Percentiles rank a stretch among this genome's conserved stretches.
These are phyloP conservation scores for Flaveria robusta DNA, from an alignment of 129 eudicot genomes.

Conservation along the genomic window DNA sequence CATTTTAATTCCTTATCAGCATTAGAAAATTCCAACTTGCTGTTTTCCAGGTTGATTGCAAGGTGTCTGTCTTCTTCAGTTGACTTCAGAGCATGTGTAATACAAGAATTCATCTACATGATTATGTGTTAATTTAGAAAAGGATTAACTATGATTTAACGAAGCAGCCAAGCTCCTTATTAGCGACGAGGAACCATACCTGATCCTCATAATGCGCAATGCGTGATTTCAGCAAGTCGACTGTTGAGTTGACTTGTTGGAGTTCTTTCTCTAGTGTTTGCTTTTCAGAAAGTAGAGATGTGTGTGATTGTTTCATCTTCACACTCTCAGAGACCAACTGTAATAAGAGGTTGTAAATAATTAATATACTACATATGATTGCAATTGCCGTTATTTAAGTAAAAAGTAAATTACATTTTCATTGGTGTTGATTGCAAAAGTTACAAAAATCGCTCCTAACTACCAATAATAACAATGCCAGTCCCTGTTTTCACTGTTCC, in stretches of 20 bases:
- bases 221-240: conserved; percentile 63
- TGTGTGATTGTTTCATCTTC: conserved; percentile 85
- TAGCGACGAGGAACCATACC: conserved; percentile 38
- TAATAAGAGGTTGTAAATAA: conserved; percentile 5
- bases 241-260: conserved; percentile 55
- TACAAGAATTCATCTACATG: conserved; percentile 69
- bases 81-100: conserved; percentile 64
- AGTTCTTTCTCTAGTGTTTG: conserved; percentile 63
- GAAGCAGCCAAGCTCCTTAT: conserved; percentile 12
- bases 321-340: conserved; percentile 98
- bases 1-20: conserved; percentile 91
- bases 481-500: background rate
- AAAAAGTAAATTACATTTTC: background rate
- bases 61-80: conserved; percentile 80
- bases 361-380: background rate
- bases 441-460: background rate
- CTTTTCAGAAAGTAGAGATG: conserved; percentile 62
- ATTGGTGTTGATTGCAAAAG: background rate
- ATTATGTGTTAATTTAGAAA: conserved; percentile 13
- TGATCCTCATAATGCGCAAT: conserved; percentile 73
- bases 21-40: conserved; percentile 77
- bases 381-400: background rate
- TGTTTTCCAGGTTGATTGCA: conserved; percentile 62
- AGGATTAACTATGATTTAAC: background rate
- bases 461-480: background rate